These are phyloP conservation scores for Entomortierella beljakovae DNA, from an alignment of 192 early-diverging fungal genomes.

Conservation along the genomic window DNA sequence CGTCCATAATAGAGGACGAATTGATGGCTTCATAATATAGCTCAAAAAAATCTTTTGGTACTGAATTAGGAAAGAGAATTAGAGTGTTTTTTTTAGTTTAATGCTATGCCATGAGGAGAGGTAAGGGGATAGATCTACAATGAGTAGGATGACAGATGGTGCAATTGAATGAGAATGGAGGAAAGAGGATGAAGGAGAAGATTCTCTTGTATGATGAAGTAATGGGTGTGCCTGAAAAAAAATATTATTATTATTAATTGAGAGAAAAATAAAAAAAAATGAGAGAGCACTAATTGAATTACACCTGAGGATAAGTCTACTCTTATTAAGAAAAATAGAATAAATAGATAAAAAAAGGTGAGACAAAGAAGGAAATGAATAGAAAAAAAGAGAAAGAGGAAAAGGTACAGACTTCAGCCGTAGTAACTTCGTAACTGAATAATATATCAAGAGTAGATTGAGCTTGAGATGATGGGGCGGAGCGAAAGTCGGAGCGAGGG, in stretches of 20 bases:
- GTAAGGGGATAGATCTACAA: background rate
- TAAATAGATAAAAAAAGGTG: too few species aligned
- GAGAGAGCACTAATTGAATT: too few species aligned
- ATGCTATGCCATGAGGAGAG: background rate
- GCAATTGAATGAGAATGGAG: too few species aligned
- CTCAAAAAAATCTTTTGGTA: background rate
- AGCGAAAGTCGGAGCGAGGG: slow-evolving; percentile 34
- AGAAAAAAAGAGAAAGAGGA: background rate
- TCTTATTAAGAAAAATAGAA: background rate
- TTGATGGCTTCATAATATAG: background rate
- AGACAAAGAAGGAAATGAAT: too few species aligned
- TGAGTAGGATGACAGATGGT: too few species aligned
- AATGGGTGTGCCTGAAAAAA: too few species aligned
- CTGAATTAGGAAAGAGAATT: background rate
- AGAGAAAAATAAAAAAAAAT: background rate
- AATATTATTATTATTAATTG: too few species aligned
- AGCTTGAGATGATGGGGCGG: slow-evolving; percentile 2
- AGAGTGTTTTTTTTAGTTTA: background rate
- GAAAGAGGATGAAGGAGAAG: too few species aligned
- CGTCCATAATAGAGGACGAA: too few species aligned
- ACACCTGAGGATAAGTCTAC: too few species aligned
- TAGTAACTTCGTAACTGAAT: background rate
- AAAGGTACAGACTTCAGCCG: background rate
- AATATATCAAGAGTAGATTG: too few species aligned
- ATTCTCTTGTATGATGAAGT: too few species aligned